A percentile compares a stretch with the other conserved stretches of the same genome.
Conservation (phyloP, 345 rosid species). For the Populus alba region DNA sequence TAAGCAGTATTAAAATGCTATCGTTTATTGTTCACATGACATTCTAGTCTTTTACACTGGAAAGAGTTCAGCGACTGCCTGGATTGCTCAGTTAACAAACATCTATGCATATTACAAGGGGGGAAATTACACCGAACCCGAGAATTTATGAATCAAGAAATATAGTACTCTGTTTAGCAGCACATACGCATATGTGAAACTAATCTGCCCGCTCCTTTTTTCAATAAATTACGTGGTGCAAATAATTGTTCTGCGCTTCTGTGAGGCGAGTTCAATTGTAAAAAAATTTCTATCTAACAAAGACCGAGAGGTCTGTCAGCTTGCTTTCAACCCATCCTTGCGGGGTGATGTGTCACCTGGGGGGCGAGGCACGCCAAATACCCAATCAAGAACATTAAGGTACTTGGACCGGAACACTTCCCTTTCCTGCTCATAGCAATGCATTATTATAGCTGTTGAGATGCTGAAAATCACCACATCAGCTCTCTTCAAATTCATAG, state of each 20-base stretch:
- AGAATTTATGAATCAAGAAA: background rate
- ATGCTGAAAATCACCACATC: conserved; percentile 84
- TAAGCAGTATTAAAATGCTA: background rate
- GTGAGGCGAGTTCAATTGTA: no score
- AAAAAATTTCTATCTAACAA: background rate
- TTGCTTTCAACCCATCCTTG: conserved; percentile 23
- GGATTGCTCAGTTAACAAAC: background rate
- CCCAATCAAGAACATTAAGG: conserved; percentile 92
- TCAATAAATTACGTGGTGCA: no score
- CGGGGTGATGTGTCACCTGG: conserved; percentile 51
- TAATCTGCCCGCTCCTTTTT: no score
- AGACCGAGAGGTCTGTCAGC: background rate
- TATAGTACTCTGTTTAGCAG: no score
- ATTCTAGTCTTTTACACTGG: background rate
- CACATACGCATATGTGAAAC: background rate
- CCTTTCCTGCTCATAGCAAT: conserved; percentile 87
- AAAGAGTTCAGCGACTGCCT: background rate
- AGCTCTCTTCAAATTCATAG: conserved; percentile 60
- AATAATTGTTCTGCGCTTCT: no score
- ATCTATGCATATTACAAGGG: background rate
- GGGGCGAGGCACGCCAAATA: conserved; percentile 79
- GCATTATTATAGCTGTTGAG: conserved; percentile 88
- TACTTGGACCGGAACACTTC: conserved; percentile 94
- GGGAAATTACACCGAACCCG: background rate
- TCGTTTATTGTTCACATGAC: background rate